phyloP scores from a whole-genome alignment of 805 yeast species.

The Kodamaea kaohsiungensis region DNA sequence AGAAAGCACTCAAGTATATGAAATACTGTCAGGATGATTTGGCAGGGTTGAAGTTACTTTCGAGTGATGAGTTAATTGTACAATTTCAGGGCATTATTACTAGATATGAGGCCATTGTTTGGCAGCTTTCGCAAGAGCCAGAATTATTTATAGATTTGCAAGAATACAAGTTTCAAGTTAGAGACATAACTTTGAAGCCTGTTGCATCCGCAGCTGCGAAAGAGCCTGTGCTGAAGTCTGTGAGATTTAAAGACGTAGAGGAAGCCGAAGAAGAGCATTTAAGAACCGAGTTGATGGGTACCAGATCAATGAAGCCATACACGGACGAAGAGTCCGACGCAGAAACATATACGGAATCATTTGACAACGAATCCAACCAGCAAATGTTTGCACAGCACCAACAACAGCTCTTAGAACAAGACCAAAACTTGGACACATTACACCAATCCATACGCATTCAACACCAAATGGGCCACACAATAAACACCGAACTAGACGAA shows the following conservation, averaged over 20 bases:
- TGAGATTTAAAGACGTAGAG: slow-evolving; percentile 38
- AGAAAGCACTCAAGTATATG: slow-evolving; percentile 27
- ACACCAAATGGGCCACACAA: slow-evolving; percentile 40
- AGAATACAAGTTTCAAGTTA: slow-evolving; percentile 28
- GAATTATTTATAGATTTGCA: slow-evolving; percentile 25
- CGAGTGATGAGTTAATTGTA: slow-evolving; percentile 2
- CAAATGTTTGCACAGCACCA: slow-evolving; percentile 45
- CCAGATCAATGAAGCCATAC: slow-evolving; percentile 35
- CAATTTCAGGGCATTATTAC: slow-evolving; percentile 13
- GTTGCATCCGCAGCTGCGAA: slow-evolving; percentile 1
- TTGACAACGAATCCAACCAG: slow-evolving; percentile 33
- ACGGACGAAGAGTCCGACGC: slow-evolving; percentile 26
- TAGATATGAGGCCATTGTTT: slow-evolving; percentile 20
- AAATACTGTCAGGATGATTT: slow-evolving; percentile 32
- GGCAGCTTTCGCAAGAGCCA: slow-evolving; percentile 24
- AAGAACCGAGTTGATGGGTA: slow-evolving; percentile 37
- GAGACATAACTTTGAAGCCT: slow-evolving; percentile 6
- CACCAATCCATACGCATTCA: slow-evolving; percentile 37
- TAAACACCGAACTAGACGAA: slow-evolving; percentile 42
- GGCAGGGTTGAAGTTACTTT: slow-evolving; percentile 2
- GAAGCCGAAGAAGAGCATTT: slow-evolving; percentile 23
- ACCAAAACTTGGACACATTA: slow-evolving; percentile 33
- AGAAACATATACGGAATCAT: slow-evolving; percentile 20
- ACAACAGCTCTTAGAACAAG: slow-evolving; percentile 41
- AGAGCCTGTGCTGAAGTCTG: slow-evolving; percentile 26